Evolutionary conservation across 2,329 filamentous ascomycete species (phyloP), one percentile per base, ranked within the genome.

Genomic region (Podosphaera leucotricha): DNA sequence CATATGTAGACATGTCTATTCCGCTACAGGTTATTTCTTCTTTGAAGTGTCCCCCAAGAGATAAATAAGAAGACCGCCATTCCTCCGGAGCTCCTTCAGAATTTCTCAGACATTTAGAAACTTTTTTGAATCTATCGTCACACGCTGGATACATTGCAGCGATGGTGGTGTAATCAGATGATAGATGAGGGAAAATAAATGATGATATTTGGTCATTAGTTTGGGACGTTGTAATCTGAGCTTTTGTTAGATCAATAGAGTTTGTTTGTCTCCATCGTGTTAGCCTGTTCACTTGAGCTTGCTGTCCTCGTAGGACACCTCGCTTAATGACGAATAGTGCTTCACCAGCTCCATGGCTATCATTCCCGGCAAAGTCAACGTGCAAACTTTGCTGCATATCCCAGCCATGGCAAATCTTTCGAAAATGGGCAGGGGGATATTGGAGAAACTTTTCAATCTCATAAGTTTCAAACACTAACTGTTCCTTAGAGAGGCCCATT

Each of bases 371-470:
- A 61, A 94, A 95, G 56, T 98, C 90, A 2, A 93, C 83, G 53
- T 90, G 79, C 2, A 95, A 64, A 48, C 66, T 75, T 47, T 85
- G 73, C 44, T 75, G 75, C 86, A 95, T 95, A 55, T 95, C 82
- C 87, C 90, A 95, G 2, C 80, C 80, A 46, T 80, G 64, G 55
- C 81, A 95, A 1, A 74, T 66, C 53, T 76, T 77, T 19, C 77
- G 75, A 58, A 92, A 92, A 52, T 92, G 73, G 36, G 73, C 71
- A 3, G 87, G 86, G 51, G 73, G 77, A 52, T 79, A 75, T 0
- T 64, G 65, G 16, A 92, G 59, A 51, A 80, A 92, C 37, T 68
- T 71, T 52, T 92, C 80, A 44, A 93, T 84, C 58, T 92, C 83
- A 41, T 70, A 70, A 1, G 83, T 84, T 58, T 93, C 85, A 1